Evolutionary conservation across 148 eudicot species (phyloP).

Genomic region (Silene uniflora): DNA sequence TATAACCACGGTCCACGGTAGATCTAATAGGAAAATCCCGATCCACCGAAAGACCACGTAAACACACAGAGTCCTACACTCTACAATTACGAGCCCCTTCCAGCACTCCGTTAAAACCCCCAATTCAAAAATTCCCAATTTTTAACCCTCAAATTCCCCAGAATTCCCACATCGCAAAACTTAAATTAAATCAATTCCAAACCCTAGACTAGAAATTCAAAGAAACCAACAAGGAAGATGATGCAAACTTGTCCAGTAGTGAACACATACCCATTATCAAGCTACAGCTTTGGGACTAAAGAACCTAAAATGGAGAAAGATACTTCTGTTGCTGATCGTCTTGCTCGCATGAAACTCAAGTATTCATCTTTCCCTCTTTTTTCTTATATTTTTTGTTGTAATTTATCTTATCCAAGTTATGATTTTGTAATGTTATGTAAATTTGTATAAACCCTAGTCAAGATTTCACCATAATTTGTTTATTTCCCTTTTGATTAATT

Average conservation of each 20-base stretch:
- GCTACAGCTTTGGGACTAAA: conserved; percentile 58
- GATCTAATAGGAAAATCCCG: too few relatives aligned
- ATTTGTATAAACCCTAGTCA: neutral
- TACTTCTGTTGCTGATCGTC: conserved; percentile 68
- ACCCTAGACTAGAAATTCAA: neutral
- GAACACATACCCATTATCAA: conserved; percentile 51
- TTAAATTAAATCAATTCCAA: neutral
- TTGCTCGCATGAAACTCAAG: conserved; percentile 76
- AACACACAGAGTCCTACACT: neutral
- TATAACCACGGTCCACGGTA: too few relatives aligned
- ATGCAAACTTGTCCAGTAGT: conserved; percentile 34
- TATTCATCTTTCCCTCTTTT: conserved; percentile 10
- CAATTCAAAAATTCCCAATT: neutral
- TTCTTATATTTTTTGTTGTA: neutral
- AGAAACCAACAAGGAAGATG: conserved; percentile 22
- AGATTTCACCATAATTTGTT: neutral
- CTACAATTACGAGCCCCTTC: neutral
- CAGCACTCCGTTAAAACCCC: neutral
- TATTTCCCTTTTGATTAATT: too few relatives aligned
- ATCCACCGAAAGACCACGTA: neutral
- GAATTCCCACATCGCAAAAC: neutral
- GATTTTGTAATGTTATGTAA: neutral
- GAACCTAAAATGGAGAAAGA: conserved; percentile 73
- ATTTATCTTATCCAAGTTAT: neutral
- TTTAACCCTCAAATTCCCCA: neutral